Percentiles rank a stretch among this genome's conserved stretches.
phyloP scores from a whole-genome alignment of 176 grass and related monocot genomes.

The Aegilops umbellulata region DNA sequence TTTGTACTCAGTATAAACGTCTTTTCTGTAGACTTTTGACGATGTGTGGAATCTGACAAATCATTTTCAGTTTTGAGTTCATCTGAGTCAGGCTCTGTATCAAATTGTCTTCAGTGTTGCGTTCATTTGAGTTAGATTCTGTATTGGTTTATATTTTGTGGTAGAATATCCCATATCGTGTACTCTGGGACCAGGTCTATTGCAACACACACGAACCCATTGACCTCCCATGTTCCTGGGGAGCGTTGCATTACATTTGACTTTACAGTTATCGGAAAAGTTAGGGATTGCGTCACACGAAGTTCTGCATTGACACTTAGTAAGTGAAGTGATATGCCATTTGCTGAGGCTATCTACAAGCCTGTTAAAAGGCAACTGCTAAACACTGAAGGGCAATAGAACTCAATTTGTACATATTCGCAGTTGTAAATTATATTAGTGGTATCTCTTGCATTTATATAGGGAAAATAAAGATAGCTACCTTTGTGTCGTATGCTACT shows the following conservation, averaged over 20 bases:
- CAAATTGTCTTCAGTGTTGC: not conserved
- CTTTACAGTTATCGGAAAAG: too few relatives aligned
- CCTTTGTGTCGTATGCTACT: not conserved
- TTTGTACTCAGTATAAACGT: not conserved
- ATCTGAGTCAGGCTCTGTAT: not conserved
- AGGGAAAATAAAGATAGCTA: not conserved
- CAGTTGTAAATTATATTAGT: not conserved
- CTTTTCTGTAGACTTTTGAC: not conserved
- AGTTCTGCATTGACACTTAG: too few relatives aligned
- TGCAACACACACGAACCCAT: not conserved
- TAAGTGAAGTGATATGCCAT: not conserved
- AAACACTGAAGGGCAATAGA: not conserved
- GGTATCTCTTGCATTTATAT: not conserved
- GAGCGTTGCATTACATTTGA: not conserved
- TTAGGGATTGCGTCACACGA: too few relatives aligned
- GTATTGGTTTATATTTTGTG: not conserved
- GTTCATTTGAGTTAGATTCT: not conserved
- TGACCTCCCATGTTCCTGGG: not conserved
- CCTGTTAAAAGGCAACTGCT: not conserved
- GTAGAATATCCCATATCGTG: not conserved
- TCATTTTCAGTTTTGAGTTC: not conserved
- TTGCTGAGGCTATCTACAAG: not conserved
- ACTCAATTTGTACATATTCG: not conserved
- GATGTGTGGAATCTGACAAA: not conserved
- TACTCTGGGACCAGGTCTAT: not conserved